Base-by-base conservation (phyloP, 345 rosid species). In the Camelina sativa region DNA sequence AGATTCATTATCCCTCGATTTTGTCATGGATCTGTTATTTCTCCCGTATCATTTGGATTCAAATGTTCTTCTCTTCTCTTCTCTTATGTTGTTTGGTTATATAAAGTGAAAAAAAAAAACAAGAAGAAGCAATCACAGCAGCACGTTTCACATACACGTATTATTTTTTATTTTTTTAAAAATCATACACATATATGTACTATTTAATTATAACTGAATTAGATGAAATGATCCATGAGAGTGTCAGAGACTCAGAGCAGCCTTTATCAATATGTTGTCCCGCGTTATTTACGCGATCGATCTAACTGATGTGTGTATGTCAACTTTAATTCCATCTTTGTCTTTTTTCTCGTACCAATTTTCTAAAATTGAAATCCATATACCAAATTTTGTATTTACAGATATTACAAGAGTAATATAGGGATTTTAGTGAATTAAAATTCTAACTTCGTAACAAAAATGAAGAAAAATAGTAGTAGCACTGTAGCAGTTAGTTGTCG, bases 241-340 rank as follows among this genome's bases (percentile, higher is more conserved):
- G 71, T 76, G 80, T 76, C 74, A 75, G 63, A 73, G 38, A 47
- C 65, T 65, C 73, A 68, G 58, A 69, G 75, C 80, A 76, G 80
- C 80, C 75, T 69, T 76, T 76, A 76, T 63, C 65, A 63, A 56
- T 46, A 55, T 55, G 71, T 55, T 76, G 75, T 69, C 75, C 75
- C 76, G 75, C 80, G 75, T 69, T 70, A 63, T 76, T 70, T 63
- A 56, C 71, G 71, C 80, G 75, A 70, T 59, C 80, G 65, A 70
- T 76, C 53, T 15, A 62, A 35, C 75, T 7, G 20, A 11, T 30
- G 37, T 34, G 50, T 65, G n/a, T 43, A 16, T 76, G 59, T 46
- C 80, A 54, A 44, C 75, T 69, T 69, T 76, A 63, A 55, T 62
- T 69, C 71, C 71, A 62, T 47, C 47, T 53, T 62, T 76, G 65